phyloP scores from a whole-genome alignment of 139 green algal species.

The Cymbomonas tetramitiformis region DNA sequence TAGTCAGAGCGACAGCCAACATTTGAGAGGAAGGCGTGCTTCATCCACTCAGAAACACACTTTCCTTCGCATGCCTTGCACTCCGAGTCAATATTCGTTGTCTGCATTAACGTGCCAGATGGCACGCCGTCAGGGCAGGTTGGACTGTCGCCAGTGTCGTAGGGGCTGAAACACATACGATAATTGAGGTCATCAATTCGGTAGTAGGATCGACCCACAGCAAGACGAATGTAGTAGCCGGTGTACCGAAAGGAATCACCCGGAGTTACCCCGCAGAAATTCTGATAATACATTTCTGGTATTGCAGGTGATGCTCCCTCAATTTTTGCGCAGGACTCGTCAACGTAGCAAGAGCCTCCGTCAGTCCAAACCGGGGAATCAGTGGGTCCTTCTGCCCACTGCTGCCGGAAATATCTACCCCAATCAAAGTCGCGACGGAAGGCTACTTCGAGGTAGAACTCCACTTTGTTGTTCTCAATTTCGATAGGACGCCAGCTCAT shows the following conservation, averaged over 20 bases:
- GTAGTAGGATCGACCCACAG: background rate
- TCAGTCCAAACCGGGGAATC: too few species aligned
- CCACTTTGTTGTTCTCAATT: conserved; percentile 9
- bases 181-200: background rate
- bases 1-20: background rate
- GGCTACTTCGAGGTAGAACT: conserved; percentile 14
- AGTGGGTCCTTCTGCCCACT: too few species aligned
- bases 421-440: conserved; percentile 25
- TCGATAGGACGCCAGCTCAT: too few species aligned
- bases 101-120: background rate
- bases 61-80: too few species aligned
- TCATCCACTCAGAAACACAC: too few species aligned
- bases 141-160: background rate
- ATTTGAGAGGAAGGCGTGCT: background rate
- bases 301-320: too few species aligned
- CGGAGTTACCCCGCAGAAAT: too few species aligned
- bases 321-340: too few species aligned
- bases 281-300: too few species aligned
- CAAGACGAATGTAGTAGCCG: background rate
- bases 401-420: conserved; percentile 23
- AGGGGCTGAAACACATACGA: too few species aligned
- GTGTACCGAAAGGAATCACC: background rate
- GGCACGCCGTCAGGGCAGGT: background rate
- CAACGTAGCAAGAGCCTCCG: background rate
- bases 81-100: too few species aligned